Base-by-base conservation (phyloP, 2,329 filamentous ascomycete genomes). In the Clathrospora elynae region DNA sequence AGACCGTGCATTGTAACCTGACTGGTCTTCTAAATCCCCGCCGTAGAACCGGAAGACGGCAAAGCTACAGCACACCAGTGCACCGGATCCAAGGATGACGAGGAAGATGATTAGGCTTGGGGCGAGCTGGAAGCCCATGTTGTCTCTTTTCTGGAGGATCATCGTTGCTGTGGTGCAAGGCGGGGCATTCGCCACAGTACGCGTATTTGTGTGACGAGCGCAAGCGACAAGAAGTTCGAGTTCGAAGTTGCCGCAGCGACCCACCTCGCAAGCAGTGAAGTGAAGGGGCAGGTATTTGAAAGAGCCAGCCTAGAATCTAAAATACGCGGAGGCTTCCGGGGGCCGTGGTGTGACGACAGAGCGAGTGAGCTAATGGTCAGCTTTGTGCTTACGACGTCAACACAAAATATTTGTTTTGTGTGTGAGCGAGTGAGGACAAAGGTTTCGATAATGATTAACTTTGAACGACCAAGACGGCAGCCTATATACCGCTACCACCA, bases 61-160 rank as follows among this genome's bases (percentile, higher is more conserved):
- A 23, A 55, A 62, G 16, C 51, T 49, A 14, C 53, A 50, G 25
- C 51, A 42, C 18, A 67, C 51, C 3, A 60, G 20, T 2, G 45
- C 37, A 6, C 54, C 59, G 2, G 53, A 51, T 18, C 58, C 62
- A 6, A 67, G 50, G 32, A 67, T 65, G 34, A 58, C 53, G 5
- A 67, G 52, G 35, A 68, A 50, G 26, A 67, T 57, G 46, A 68
- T 63, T 9, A 59, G 42, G 9, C 45, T 24, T 4, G 61, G 62
- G 20, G 52, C 51, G 13, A 68, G 49, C 1, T 52, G 31, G 43
- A 58, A 66, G 20, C 53, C 63, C 52, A 59, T 61, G 40, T 64
- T 61, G 39, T 58, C 53, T 50, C 58, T 50, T 35, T 58, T 59
- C 7, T 49, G 34, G 14, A 61, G 30, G 13, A 49, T 39, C 50